Evolutionary conservation across 352 stramenopile species (phyloP).

Genomic region (Phytophthora idaei): DNA sequence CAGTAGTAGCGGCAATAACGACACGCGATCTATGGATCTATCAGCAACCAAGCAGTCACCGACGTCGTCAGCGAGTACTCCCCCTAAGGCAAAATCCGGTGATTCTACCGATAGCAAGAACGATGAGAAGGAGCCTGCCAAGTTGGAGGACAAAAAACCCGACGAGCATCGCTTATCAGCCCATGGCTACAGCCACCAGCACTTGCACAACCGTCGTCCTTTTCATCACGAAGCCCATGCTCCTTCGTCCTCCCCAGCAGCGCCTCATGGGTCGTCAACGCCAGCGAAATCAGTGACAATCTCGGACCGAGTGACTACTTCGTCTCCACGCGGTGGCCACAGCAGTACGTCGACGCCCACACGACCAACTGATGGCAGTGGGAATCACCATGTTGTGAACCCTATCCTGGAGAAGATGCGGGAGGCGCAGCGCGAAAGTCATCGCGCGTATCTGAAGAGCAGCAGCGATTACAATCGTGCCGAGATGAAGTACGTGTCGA

Average conservation of each 20-base stretch:
- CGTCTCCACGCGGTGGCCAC: constrained; percentile 18
- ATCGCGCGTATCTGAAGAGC: constrained; percentile 58
- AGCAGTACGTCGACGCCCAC: constrained; percentile 17
- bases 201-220: constrained; percentile 12
- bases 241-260: constrained; percentile 20
- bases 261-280: constrained; percentile 7
- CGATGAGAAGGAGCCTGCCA: constrained; percentile 1
- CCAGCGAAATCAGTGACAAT: constrained; percentile 18
- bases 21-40: constrained; percentile 7
- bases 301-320: constrained; percentile 19
- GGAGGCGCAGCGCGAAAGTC: constrained; percentile 49
- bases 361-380: constrained; percentile 7
- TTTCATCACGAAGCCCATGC: constrained; percentile 14
- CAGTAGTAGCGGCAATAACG: constrained; percentile 17
- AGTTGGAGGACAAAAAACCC: constrained; percentile 1
- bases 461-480: constrained; percentile 62
- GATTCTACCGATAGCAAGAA: constrained; percentile 5
- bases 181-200: constrained; percentile 21
- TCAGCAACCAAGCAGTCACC: constrained; percentile 4
- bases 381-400: constrained; percentile 33
- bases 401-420: constrained; percentile 45
- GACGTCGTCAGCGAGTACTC: not conserved
- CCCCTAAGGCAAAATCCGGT: constrained; percentile 6
- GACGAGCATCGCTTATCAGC: constrained; percentile 4
- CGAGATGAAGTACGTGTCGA: constrained; percentile 57